These are phyloP conservation scores for Backusella tarrabulga DNA, from an alignment of 192 early-diverging fungal genomes.

Conservation along the genomic window DNA sequence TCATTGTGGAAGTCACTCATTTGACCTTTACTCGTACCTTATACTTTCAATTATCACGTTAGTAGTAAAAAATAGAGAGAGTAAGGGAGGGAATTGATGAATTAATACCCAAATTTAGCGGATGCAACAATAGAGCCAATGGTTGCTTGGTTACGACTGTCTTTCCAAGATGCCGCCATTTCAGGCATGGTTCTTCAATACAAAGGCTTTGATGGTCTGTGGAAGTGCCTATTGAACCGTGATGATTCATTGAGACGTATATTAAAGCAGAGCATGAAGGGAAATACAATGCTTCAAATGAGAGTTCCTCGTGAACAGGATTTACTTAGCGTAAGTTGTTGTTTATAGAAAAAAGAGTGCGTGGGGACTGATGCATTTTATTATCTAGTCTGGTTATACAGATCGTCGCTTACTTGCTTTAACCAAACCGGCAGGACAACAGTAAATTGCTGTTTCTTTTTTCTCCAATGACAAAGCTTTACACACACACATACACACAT, in stretches of 20 bases:
- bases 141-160: conserved; percentile 35
- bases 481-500: neutral
- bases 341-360: neutral
- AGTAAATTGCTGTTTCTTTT: neutral
- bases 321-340: conserved; percentile 34
- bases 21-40: conserved; percentile 29
- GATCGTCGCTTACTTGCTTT: conserved; percentile 37
- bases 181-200: conserved; percentile 43
- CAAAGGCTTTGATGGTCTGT: conserved; percentile 38
- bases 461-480: neutral
- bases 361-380: neutral
- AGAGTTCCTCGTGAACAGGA: conserved; percentile 38
- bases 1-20: conserved; percentile 34
- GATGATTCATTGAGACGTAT: conserved; percentile 40
- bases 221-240: conserved; percentile 41
- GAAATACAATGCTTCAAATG: conserved; percentile 30
- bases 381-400: conserved; percentile 39
- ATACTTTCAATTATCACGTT: conserved; percentile 35
- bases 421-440: conserved; percentile 19
- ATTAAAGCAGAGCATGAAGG: conserved; percentile 34
- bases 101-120: conserved; percentile 11
- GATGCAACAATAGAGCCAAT: conserved; percentile 41
- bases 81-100: neutral
- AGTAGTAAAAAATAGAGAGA: conserved; percentile 7
- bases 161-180: conserved; percentile 33